Percentiles rank a stretch among this genome's conserved stretches.
Conservation (phyloP, 225 moss, liverwort and hornwort genomes). For the Physcomitrium patens region DNA sequence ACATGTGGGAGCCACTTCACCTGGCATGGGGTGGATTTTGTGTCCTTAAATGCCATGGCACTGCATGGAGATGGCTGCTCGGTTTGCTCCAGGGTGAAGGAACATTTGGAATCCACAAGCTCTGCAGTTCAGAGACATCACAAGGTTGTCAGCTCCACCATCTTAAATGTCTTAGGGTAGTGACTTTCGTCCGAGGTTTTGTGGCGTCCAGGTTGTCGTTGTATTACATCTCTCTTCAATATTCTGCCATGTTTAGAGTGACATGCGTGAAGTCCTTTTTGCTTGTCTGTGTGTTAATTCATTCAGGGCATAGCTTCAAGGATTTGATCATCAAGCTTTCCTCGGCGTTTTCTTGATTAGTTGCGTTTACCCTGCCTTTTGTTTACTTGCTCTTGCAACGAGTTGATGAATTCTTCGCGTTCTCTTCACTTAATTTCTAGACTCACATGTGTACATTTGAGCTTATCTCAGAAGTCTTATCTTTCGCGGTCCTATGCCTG, state of each 20-base stretch:
- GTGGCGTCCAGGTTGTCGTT: not conserved
- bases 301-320: too few species aligned
- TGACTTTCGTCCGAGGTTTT: not conserved
- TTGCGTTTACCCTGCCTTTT: too few species aligned
- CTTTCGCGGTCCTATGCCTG: constrained; percentile 1
- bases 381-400: too few species aligned
- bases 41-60: constrained; percentile 65
- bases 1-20: constrained; percentile 41
- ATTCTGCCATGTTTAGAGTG: not conserved
- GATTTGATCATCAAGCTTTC: too few species aligned
- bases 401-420: too few species aligned
- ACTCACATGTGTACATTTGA: too few species aligned
- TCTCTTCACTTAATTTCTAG: too few species aligned
- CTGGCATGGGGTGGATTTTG: constrained; percentile 47
- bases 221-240: not conserved
- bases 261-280: not conserved
- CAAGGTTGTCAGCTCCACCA: constrained; percentile 7
- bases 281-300: too few species aligned
- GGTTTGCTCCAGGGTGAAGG: constrained; percentile 38
- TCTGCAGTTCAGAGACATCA: constrained; percentile 18
- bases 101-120: constrained; percentile 19
- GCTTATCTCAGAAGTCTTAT: too few species aligned
- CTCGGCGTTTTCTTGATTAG: too few species aligned
- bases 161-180: not conserved
- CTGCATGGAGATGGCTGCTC: constrained; percentile 44